These are phyloP conservation scores for Hypomontagnella submonticulosa DNA, from an alignment of 495 filamentous ascomycete genomes.

Conservation along the genomic window DNA sequence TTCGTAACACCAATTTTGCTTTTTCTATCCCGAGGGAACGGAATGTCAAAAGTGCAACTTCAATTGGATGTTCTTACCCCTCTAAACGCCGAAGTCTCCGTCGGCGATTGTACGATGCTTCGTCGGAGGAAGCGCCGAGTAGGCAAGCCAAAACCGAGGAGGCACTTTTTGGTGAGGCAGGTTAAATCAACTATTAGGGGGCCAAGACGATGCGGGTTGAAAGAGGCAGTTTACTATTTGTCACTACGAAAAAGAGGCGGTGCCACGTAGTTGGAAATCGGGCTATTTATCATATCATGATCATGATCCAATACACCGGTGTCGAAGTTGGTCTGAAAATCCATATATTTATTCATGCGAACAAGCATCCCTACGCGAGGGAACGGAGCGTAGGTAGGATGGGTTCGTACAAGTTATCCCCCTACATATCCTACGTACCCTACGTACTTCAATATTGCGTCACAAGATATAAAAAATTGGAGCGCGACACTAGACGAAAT, in stretches of 20 bases:
- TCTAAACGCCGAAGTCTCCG: constrained; percentile 3
- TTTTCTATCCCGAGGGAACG: constrained; percentile 6
- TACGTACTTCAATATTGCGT: constrained; percentile 25
- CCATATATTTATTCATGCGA: no score
- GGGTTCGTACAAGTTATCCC: no score
- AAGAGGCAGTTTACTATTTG: no score
- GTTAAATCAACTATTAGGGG: background rate
- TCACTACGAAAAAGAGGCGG: no score
- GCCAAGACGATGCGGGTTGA: no score
- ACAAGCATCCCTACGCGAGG: no score
- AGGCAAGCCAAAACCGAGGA: constrained; percentile 6
- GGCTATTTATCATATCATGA: no score
- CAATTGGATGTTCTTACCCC: background rate
- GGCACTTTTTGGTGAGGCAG: background rate
- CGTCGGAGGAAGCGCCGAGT: background rate
- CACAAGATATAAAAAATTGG: constrained; percentile 6
- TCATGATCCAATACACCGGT: no score
- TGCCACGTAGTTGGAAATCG: no score
- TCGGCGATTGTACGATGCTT: constrained; percentile 2
- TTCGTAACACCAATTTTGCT: constrained; percentile 5
- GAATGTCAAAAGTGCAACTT: background rate
- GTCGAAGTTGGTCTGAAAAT: no score
- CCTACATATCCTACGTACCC: background rate
- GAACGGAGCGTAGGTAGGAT: no score
- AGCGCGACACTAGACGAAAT: constrained; percentile 7